These are phyloP conservation scores for Aquilaria yunnanensis DNA, from an alignment of 345 rosid species.

Conservation along the genomic window DNA sequence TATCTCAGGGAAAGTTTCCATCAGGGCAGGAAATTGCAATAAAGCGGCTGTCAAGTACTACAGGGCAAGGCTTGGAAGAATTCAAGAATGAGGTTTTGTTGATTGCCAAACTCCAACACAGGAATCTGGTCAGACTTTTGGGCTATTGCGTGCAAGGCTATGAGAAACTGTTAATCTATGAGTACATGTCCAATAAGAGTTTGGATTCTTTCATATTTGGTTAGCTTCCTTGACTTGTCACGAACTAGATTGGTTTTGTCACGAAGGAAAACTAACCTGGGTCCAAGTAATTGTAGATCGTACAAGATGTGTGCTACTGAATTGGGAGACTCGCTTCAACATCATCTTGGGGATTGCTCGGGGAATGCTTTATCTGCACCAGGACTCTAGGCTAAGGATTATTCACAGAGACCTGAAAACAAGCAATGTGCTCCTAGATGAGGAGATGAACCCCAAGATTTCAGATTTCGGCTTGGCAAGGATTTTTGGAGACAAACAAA, in stretches of 20 bases:
- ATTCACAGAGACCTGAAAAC: constrained; percentile 15
- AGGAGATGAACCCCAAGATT: constrained; percentile 17
- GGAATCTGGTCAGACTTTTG: constrained; percentile 15
- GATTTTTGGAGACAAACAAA: constrained; percentile 15
- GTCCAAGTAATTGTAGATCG: constrained; percentile 1
- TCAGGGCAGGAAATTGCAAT: constrained; percentile 13
- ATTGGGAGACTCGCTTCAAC: constrained; percentile 13
- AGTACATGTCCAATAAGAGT: constrained; percentile 17
- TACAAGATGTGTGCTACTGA: constrained; percentile 4
- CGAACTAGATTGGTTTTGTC: neutral
- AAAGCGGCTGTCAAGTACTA: constrained; percentile 15
- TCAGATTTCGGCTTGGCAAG: constrained; percentile 17
- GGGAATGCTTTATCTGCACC: constrained; percentile 15
- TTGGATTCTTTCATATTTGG: constrained; percentile 16
- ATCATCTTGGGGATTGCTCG: constrained; percentile 13
- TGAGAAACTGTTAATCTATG: constrained; percentile 15
- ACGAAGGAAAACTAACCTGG: neutral
- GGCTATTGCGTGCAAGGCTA: constrained; percentile 15
- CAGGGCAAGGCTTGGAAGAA: constrained; percentile 17
- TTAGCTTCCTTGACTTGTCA: constrained; percentile 4
- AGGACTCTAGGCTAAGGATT: constrained; percentile 17
- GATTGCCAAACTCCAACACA: constrained; percentile 19
- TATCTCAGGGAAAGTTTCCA: constrained; percentile 34
- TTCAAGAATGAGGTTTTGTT: constrained; percentile 19
- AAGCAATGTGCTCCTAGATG: constrained; percentile 14